Evolutionary conservation across 2,329 filamentous ascomycete genomes (phyloP), one percentile per base, ranked within the genome.

Genomic region (Rhynchosporium secalis): DNA sequence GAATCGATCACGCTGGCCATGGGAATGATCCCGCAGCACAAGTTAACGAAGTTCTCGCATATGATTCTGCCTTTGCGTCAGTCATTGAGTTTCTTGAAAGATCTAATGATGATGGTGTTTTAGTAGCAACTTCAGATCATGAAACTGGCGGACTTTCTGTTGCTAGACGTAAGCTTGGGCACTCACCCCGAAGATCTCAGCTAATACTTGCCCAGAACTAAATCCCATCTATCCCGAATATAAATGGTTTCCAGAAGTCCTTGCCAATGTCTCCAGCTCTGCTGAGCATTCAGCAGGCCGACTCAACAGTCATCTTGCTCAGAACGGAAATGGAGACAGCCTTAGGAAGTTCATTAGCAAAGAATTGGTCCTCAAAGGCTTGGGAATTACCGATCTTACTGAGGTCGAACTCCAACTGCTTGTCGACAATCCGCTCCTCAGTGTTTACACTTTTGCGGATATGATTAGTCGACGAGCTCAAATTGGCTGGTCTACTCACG

Each of bases 1-100:
- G 95, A 47, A 98, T 99, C 71, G 95, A 99, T 72, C 95, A 99
- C 74, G 94, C 95, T 3, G 95, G 92, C 6, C 91, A 95, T 73
- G 85, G 84, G 66, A 95, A 95, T 70, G 91, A 95, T 70, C 90
- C 91, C 0, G 90, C 89, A 9, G 89, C 91, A 0, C 91, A 95
- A 72, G 91, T 94, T 10, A 88, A 91, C 69, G 95, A 99, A 76
- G 94, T 99, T 0, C 81, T 98, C n/a, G 94, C 92, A 57, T 99
- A 96, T 71, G 95, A 99, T 80, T 86, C 84, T 75, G 83, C 95
- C 1, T 96, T 99, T 77, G 81, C 88, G 69, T 83, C 85, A 5
- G 94, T 96, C 0, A 76, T 96, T 12, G 88, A 96, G 62, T 99
- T 97, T 74, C 81, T 99, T 62, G 83, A 92, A 52, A 77, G 87